A percentile compares a stretch with the other conserved stretches of the same genome.
phyloP scores from a whole-genome alignment of 257 asterid genomes.

The Solanum okadae region DNA sequence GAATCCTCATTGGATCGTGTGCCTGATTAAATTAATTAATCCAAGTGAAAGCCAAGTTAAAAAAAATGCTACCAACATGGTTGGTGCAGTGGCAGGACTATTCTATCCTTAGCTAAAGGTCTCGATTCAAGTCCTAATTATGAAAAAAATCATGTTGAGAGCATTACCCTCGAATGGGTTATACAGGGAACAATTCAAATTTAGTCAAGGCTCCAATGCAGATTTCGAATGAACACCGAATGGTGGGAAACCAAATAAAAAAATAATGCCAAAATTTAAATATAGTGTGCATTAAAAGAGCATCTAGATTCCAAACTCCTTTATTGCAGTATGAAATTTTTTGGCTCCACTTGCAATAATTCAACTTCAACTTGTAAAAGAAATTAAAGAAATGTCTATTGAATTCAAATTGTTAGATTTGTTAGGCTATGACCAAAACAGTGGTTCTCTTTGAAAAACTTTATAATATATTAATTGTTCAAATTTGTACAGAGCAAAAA shows the following conservation, averaged over 20 bases:
- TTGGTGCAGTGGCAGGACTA: not conserved
- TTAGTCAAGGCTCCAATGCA: accelerated
- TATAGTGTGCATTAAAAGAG: not conserved
- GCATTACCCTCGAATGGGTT: accelerated
- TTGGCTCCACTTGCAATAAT: not conserved
- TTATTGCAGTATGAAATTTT: not conserved
- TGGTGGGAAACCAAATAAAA: not conserved
- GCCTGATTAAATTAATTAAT: not conserved
- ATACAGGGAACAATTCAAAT: accelerated
- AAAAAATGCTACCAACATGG: not conserved
- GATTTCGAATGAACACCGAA: accelerated
- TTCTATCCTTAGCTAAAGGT: too few species aligned
- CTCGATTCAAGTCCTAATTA: too few species aligned
- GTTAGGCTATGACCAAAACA: not conserved
- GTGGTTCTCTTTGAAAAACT: not conserved
- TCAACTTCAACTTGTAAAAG: not conserved
- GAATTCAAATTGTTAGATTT: not conserved
- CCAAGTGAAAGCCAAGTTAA: not conserved
- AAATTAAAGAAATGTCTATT: not conserved
- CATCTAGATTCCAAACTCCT: not conserved
- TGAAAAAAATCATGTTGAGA: accelerated
- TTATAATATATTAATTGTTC: not conserved
- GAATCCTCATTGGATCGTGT: conserved; percentile 17
- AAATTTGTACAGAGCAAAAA: not conserved
- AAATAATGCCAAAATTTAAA: not conserved